Evolutionary conservation across 805 yeast species (phyloP).

Genomic region (Cyberlindnera maritima): DNA sequence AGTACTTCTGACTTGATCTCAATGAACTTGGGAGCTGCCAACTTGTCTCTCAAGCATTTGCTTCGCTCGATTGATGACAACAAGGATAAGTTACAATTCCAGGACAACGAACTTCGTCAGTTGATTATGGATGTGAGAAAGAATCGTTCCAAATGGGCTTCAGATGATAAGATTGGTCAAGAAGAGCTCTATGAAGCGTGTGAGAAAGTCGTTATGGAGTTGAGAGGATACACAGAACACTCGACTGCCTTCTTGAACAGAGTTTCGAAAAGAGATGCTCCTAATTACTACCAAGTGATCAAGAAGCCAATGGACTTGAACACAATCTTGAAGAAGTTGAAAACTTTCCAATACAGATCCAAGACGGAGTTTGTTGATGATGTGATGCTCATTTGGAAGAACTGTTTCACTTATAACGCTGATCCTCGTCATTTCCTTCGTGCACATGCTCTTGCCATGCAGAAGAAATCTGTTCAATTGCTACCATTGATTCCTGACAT

Average conservation of each 20-base stretch:
- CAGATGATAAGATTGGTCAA: slow-evolving; percentile 92
- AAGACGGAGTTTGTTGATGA: slow-evolving; percentile 94
- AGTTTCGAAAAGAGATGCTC: slow-evolving; percentile 98
- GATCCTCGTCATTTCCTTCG: slow-evolving; percentile 92
- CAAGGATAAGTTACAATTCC: slow-evolving; percentile 69
- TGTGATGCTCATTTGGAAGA: slow-evolving; percentile 91
- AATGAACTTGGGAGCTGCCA: slow-evolving; percentile 68
- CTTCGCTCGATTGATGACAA: slow-evolving; percentile 74
- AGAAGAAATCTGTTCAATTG: slow-evolving; percentile 73
- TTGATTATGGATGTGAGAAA: slow-evolving; percentile 90
- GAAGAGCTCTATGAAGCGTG: slow-evolving; percentile 97
- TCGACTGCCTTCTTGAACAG: slow-evolving; percentile 93
- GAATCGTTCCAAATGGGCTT: slow-evolving; percentile 96
- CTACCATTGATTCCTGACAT: slow-evolving; percentile 90
- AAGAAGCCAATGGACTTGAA: slow-evolving; percentile 95
- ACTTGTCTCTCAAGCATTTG: slow-evolving; percentile 74
- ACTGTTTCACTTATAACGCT: slow-evolving; percentile 88
- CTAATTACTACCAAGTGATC: slow-evolving; percentile 87
- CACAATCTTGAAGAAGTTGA: slow-evolving; percentile 88
- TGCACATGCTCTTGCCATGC: slow-evolving; percentile 95
- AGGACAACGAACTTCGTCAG: slow-evolving; percentile 80
- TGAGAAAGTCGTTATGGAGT: slow-evolving; percentile 87
- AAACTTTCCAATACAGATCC: slow-evolving; percentile 74
- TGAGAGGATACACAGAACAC: slow-evolving; percentile 91
- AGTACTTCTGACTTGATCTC: slow-evolving; percentile 29